A percentile compares a stretch with the other conserved stretches of the same genome.
phyloP scores from a whole-genome alignment of 2,329 filamentous ascomycete genomes.

The Talaromyces piceae region DNA sequence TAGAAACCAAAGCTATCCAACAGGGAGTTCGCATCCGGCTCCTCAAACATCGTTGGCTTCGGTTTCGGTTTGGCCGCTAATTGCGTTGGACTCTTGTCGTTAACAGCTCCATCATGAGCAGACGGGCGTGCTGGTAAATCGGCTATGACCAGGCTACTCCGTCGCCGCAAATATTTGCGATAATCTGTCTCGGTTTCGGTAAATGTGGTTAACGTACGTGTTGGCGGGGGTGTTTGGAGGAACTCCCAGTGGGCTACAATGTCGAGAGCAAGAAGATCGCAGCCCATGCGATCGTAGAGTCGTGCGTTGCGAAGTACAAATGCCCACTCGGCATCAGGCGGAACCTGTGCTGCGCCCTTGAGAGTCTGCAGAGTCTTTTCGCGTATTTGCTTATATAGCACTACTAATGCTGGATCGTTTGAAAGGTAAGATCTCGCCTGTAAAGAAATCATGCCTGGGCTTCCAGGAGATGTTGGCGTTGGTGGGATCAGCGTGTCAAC shows the following conservation, averaged over 20 bases:
- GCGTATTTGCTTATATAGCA: constrained; percentile 79
- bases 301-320: constrained; percentile 81
- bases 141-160: constrained; percentile 72
- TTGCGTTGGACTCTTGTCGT: constrained; percentile 20
- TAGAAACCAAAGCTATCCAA: constrained; percentile 91
- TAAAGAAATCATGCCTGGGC: constrained; percentile 51
- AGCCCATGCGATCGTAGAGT: constrained; percentile 85
- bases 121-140: constrained; percentile 42
- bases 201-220: constrained; percentile 18
- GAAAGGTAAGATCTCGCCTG: constrained; percentile 74
- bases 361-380: constrained; percentile 76
- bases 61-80: constrained; percentile 26
- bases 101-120: constrained; percentile 16
- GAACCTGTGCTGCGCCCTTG: constrained; percentile 74
- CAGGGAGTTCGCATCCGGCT: constrained; percentile 83
- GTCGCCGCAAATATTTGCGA: constrained; percentile 59
- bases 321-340: constrained; percentile 72
- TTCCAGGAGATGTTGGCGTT: constrained; percentile 48
- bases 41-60: constrained; percentile 72
- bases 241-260: constrained; percentile 54
- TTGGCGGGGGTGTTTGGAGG: constrained; percentile 18
- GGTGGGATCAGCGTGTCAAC: constrained; percentile 59
- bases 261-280: constrained; percentile 80
- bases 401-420: constrained; percentile 81
- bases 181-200: constrained; percentile 47